Percentiles rank a stretch among this genome's conserved stretches.
These are phyloP conservation scores for Phytophthora ohioensis DNA, from an alignment of 352 stramenopile species.

Conservation along the genomic window DNA sequence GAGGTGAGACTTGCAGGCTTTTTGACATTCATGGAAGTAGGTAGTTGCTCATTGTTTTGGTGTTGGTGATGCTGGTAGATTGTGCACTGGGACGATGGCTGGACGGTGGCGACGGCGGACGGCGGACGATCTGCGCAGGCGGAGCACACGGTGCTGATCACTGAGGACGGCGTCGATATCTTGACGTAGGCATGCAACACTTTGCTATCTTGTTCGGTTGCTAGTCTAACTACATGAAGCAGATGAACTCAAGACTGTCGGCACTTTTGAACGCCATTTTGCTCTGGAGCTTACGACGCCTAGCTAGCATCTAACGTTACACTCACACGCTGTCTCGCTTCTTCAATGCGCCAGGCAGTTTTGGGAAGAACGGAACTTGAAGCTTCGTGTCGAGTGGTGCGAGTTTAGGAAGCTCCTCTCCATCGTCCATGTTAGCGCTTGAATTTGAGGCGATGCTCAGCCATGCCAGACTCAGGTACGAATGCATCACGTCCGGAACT, in stretches of 20 bases:
- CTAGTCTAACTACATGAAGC: conserved; percentile 20
- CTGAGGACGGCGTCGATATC: conserved; percentile 94
- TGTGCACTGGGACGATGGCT: conserved; percentile 95
- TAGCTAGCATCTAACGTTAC: conserved; percentile 3
- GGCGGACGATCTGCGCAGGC: conserved; percentile 95
- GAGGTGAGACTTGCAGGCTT: conserved; percentile 56
- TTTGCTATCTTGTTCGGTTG: background rate
- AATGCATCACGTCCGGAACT: conserved; percentile 92
- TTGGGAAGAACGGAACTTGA: conserved; percentile 78
- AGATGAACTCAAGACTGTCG: background rate
- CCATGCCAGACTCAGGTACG: conserved; percentile 92
- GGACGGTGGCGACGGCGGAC: conserved; percentile 97
- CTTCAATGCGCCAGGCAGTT: conserved; percentile 25
- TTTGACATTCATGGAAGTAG: background rate
- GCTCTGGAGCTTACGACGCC: background rate
- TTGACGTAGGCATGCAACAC: conserved; percentile 79
- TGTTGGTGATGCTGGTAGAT: conserved; percentile 52
- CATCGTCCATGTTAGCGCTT: conserved; percentile 17
- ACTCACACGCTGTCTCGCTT: conserved; percentile 22
- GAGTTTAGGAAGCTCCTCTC: conserved; percentile 48
- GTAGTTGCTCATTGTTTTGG: background rate
- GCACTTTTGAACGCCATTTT: conserved; percentile 5
- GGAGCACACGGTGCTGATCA: conserved; percentile 98
- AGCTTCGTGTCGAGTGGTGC: conserved; percentile 74
- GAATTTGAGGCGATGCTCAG: conserved; percentile 80